Evolutionary conservation across 176 grass and related monocot species (phyloP), one percentile per base, ranked within the genome.

Genomic region (Oryza glumipatula): DNA sequence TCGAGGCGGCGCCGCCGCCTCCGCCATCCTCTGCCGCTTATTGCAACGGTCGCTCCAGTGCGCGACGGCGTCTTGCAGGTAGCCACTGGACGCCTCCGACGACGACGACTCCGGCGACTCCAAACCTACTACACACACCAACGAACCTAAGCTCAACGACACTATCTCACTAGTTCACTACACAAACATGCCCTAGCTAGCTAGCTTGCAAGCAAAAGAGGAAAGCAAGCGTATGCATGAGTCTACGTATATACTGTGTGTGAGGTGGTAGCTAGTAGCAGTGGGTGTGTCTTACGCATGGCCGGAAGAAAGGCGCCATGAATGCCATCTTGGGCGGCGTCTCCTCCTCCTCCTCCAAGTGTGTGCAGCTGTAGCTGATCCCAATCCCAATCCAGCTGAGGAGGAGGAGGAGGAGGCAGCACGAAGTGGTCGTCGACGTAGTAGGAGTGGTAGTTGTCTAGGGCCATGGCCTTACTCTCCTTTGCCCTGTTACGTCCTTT

Each of bases 61-160:
- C 3, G 46, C 83, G 41, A 91, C 61, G 74, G 90, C 79, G 67
- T 93, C 89, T 80, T 95, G 82, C 61, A 98, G 82, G 71, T 83
- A 93, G 6, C 85, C 91, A 16, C 77, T 45, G 24, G 88, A 94
- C 35, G 85, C 88, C 67, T 92, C 88, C 70, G 90, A 90, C 47
- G 95, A 95, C 70, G 86, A 88, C 30, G 88, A 89, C 51, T 82
- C 82, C 24, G 88, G 89, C 76, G 92, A 92, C 69, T 90, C 90
- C 88, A 73, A 60, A 45, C 80, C 89, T 88, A 73, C 72, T 85
- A 73, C 33, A 77, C 39, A 77, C 39, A 88, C 19, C 70, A 22
- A 81, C 1, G 60, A 32, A 32, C 77, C 11, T 23, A 61, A 26
- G 32, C 32, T 67, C 73, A 85, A 14, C 35, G 21, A 63, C 58